These are phyloP conservation scores for Tardiomyces depauwii DNA, from an alignment of 1,139 yeast genomes.

Conservation along the genomic window DNA sequence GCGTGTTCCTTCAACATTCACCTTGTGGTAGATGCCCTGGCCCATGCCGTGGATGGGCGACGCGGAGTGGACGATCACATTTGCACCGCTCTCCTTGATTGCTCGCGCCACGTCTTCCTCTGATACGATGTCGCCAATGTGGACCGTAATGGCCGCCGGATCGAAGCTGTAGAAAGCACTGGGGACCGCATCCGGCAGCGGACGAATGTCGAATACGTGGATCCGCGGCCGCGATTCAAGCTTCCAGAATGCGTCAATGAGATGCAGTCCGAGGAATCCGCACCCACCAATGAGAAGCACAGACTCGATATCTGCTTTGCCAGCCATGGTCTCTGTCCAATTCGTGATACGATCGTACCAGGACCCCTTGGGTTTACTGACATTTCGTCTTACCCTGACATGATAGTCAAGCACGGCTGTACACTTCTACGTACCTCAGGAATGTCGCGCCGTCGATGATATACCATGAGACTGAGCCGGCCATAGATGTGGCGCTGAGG, in stretches of 20 bases:
- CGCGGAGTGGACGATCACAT: slow-evolving; percentile 88
- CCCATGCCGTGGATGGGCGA: slow-evolving; percentile 89
- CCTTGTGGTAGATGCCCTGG: slow-evolving; percentile 72
- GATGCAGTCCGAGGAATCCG: slow-evolving; percentile 88
- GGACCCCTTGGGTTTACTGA: too few relatives aligned
- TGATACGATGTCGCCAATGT: slow-evolving; percentile 78
- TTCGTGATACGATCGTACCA: too few relatives aligned
- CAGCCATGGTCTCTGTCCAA: too few relatives aligned
- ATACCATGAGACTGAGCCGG: too few relatives aligned
- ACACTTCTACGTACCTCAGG: too few relatives aligned
- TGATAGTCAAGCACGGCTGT: too few relatives aligned
- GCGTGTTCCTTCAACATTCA: slow-evolving; percentile 81
- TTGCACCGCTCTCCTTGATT: slow-evolving; percentile 46
- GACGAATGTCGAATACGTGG: slow-evolving; percentile 85
- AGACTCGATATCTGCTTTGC: background rate
- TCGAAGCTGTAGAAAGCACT: slow-evolving; percentile 56
- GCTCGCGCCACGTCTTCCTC: slow-evolving; percentile 57
- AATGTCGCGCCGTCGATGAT: too few relatives aligned
- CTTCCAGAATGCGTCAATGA: slow-evolving; percentile 72
- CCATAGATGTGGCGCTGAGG: too few relatives aligned
- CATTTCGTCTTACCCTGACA: too few relatives aligned
- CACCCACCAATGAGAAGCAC: slow-evolving; percentile 88
- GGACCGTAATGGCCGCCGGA: slow-evolving; percentile 40
- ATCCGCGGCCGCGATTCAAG: slow-evolving; percentile 59
- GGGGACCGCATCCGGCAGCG: slow-evolving; percentile 38